Conservation (phyloP, 306 rosid species). For the Cucumis cinereus region DNA sequence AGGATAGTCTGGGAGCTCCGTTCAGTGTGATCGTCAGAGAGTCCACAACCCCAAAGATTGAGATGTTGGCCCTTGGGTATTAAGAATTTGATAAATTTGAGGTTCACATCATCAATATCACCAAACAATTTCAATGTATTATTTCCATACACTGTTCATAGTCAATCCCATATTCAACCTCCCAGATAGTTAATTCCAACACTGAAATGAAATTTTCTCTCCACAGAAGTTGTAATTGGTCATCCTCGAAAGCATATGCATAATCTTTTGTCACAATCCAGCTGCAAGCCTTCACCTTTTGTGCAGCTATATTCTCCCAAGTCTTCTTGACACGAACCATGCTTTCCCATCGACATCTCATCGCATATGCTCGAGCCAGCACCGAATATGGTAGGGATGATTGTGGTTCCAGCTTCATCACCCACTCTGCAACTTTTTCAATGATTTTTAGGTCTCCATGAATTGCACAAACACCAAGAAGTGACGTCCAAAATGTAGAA, state of each 20-base stretch:
- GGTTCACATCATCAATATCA: not conserved
- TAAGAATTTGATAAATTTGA: not conserved
- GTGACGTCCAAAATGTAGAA: conserved; percentile 34
- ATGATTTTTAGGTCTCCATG: conserved; percentile 37
- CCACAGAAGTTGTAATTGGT: conserved; percentile 45
- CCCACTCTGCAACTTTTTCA: conserved; percentile 48
- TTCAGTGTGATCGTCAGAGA: conserved; percentile 13
- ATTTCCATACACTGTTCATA: not conserved
- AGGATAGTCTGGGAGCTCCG: conserved; percentile 32
- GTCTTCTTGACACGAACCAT: conserved; percentile 44
- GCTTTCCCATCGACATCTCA: conserved; percentile 72
- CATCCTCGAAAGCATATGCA: conserved; percentile 39
- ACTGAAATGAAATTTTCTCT: conserved; percentile 38
- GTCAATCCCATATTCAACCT: conserved; percentile 32
- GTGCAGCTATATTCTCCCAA: conserved; percentile 21
- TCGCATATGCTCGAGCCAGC: conserved; percentile 42
- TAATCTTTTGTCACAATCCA: conserved; percentile 45
- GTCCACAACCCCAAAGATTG: not conserved
- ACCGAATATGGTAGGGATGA: conserved; percentile 46
- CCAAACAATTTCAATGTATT: not conserved
- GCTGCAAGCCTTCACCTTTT: conserved; percentile 40
- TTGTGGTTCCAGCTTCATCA: conserved; percentile 43
- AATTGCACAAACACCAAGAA: conserved; percentile 34
- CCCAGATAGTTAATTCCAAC: conserved; percentile 45
- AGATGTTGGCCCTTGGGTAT: not conserved